Percentiles rank a stretch among this genome's conserved stretches.
Conservation (phyloP, 1,284 basidiomycete genomes). For the Lignosus rhinocerotis region DNA sequence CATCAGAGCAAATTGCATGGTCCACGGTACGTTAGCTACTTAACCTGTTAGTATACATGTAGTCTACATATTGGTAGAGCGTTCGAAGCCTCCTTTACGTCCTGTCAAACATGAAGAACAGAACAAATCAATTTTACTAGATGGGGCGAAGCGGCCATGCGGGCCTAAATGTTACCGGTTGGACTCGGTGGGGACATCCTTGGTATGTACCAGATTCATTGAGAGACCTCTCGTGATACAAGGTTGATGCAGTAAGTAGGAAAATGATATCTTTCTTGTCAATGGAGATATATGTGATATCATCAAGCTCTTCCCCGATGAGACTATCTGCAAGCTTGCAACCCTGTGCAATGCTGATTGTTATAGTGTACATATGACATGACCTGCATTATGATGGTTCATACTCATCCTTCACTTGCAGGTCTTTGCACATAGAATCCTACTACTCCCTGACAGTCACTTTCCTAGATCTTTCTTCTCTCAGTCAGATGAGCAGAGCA, state of each 20-base stretch:
- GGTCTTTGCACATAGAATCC: constrained; percentile 15
- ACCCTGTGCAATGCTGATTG: constrained; percentile 41
- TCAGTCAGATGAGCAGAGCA: no score
- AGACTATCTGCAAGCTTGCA: constrained; percentile 39
- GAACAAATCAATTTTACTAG: background rate
- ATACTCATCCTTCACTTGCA: constrained; percentile 16
- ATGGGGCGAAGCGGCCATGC: background rate
- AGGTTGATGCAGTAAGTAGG: background rate
- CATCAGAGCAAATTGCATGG: constrained; percentile 19
- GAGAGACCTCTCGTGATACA: background rate
- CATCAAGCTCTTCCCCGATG: constrained; percentile 36
- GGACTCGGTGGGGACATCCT: background rate
- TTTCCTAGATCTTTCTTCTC: no score
- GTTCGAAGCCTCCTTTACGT: background rate
- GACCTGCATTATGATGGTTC: background rate
- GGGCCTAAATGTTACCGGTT: constrained; percentile 13
- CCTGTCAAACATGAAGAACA: background rate
- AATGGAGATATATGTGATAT: constrained; percentile 10
- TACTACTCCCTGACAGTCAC: background rate
- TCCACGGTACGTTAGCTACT: constrained; percentile 24
- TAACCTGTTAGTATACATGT: background rate
- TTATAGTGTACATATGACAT: constrained; percentile 35
- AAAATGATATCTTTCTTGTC: background rate
- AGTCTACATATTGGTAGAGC: no score
- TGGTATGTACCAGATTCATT: background rate